Conservation (phyloP, 2,329 filamentous ascomycete species). For the Scleromitrula shiraiana region DNA sequence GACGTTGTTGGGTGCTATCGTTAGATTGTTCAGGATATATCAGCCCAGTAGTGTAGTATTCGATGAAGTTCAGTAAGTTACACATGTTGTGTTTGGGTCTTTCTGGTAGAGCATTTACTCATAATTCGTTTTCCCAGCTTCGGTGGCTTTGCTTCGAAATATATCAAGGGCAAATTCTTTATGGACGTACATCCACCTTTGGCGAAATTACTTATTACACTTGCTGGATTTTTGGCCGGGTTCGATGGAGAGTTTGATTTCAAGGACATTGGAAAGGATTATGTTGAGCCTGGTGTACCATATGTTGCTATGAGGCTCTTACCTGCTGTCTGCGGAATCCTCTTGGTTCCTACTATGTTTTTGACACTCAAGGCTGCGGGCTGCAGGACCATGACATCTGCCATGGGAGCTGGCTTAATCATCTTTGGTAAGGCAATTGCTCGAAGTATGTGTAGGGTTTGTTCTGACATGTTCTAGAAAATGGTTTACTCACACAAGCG, state of each 20-base stretch:
- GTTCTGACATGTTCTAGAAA: constrained; percentile 53
- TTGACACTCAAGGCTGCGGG: constrained; percentile 85
- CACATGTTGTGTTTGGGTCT: background rate
- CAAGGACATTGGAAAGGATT: constrained; percentile 99
- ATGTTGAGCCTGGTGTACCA: constrained; percentile 85
- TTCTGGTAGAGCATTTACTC: constrained; percentile 11
- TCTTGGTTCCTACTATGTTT: constrained; percentile 88
- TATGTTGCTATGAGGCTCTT: constrained; percentile 97
- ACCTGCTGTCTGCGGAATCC: constrained; percentile 79
- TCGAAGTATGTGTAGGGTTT: background rate
- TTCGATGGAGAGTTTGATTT: constrained; percentile 97
- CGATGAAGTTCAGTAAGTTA: constrained; percentile 95
- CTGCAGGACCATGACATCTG: constrained; percentile 78
- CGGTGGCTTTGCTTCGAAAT: constrained; percentile 95
- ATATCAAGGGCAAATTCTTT: constrained; percentile 98
- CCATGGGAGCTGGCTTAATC: constrained; percentile 75
- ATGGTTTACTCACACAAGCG: constrained; percentile 89
- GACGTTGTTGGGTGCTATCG: constrained; percentile 66
- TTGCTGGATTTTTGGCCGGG: constrained; percentile 89
- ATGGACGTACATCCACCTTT: constrained; percentile 99
- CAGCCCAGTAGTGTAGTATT: constrained; percentile 96
- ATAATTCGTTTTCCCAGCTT: constrained; percentile 51
- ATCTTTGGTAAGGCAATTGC: constrained; percentile 64
- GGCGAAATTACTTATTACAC: constrained; percentile 91
- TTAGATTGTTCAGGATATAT: constrained; percentile 92